Evolutionary conservation across 345 rosid species (phyloP), one percentile per base, ranked within the genome.

Genomic region (Orychophragmus violaceus): DNA sequence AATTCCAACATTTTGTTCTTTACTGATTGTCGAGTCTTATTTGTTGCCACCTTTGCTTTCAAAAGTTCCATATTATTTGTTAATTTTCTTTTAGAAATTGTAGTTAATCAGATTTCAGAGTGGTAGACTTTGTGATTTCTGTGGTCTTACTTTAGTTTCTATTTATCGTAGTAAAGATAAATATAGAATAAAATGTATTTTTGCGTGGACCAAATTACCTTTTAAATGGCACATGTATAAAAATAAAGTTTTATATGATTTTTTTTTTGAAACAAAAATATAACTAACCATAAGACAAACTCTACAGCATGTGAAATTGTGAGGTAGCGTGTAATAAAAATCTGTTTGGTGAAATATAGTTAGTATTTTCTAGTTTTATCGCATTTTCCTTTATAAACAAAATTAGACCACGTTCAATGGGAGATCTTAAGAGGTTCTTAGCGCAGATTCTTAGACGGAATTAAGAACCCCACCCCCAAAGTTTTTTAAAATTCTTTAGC

Each of bases 1-100:
- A 58, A 50, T 50, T 71, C 61, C 48, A 58, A 48, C 22, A 37
- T 8, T 50, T 72, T 65, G 71, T 65, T 50, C 49, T 49, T 58
- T 48, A 49, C 59, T 39, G 16, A 24, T 60, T 66, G 73, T 74
- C 72, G 29, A 41, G 16, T 50, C 42, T 18, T 66, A 36, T 53
- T 60, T 74, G 73, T 59, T 52, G 63, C 12, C 27, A 33, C 33
- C 68, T 67, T 60, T 24, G 5, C 45, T 30, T 30, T 49, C 52
- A 9, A 6, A 45, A 48, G 12, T 54, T 16, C 17, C 21, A 55
- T 56, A 28, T 27, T 29, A 13, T 25, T 24, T 12, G 13, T 19
- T 19, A 46, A 4, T 13, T 4, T 12, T 35, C 28, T 30, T 5
- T 9, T 1, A 51, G 4, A 8, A 25, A 39, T 2, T 18, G 6